Evolutionary conservation across 1,139 yeast species (phyloP).

Genomic region (Eremothecium sinecaudum): DNA sequence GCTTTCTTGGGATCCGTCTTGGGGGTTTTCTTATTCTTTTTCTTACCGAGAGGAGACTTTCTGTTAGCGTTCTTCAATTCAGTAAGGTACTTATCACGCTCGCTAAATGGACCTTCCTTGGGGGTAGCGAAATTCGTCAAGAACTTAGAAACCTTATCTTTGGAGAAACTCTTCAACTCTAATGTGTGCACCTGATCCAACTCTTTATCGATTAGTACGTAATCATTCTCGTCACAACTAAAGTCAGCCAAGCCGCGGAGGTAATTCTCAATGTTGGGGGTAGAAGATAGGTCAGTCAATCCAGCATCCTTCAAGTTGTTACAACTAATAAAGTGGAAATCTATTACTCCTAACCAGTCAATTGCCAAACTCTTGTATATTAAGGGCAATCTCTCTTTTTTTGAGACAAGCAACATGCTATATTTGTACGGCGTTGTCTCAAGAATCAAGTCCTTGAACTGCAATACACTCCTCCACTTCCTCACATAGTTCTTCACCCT

Average conservation of each 20-base stretch:
- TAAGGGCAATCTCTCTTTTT: conserved; percentile 45
- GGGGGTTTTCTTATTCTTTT: no score
- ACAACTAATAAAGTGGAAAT: conserved; percentile 30
- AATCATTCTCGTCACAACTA: conserved; percentile 11
- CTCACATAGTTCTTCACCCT: conserved; percentile 67
- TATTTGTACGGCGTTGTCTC: conserved; percentile 1
- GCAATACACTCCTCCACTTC: conserved; percentile 35
- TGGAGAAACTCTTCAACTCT: conserved; percentile 14
- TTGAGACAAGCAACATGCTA: conserved; percentile 33
- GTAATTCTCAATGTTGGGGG: conserved; percentile 15
- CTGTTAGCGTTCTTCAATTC: no score
- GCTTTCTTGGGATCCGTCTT: no score
- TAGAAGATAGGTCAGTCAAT: conserved; percentile 1
- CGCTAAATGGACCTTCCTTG: conserved; percentile 27
- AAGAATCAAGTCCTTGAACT: conserved; percentile 29
- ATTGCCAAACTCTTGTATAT: conserved; percentile 64
- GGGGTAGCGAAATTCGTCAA: conserved; percentile 16
- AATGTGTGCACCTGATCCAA: conserved; percentile 17
- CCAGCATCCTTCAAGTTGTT: conserved; percentile 6
- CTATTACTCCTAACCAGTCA: conserved; percentile 49
- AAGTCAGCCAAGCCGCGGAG: conserved; percentile 11
- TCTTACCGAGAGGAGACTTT: no score
- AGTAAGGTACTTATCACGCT: conserved; percentile 18
- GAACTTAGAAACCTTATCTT: conserved; percentile 16
- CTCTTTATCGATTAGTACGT: conserved; percentile 19